Conservation (phyloP, 2,329 filamentous ascomycete species). For the Podosphaera fusca region DNA sequence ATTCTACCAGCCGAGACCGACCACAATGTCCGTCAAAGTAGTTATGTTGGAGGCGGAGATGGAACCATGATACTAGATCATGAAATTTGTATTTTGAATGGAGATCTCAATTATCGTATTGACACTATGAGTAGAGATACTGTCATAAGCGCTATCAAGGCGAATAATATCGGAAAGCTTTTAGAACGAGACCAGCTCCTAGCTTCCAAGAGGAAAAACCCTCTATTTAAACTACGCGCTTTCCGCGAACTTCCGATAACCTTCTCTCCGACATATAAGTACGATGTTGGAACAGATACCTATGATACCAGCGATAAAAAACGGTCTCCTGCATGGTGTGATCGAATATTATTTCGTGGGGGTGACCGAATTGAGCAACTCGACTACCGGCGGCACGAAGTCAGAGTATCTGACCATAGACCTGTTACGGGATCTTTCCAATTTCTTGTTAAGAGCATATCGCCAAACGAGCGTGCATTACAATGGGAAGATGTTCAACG, state of each 20-base stretch:
- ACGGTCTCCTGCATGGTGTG: slow-evolving; percentile 86
- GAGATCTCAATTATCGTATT: slow-evolving; percentile 94
- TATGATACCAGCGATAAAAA: slow-evolving; percentile 94
- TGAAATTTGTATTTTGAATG: slow-evolving; percentile 90
- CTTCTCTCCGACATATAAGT: slow-evolving; percentile 95
- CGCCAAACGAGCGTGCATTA: slow-evolving; percentile 36
- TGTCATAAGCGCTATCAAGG: slow-evolving; percentile 64
- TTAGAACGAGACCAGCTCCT: slow-evolving; percentile 86
- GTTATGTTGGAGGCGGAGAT: slow-evolving; percentile 77
- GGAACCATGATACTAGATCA: slow-evolving; percentile 89
- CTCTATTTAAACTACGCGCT: slow-evolving; percentile 64
- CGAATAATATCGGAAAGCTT: slow-evolving; percentile 61
- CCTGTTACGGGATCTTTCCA: slow-evolving; percentile 74
- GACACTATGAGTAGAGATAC: slow-evolving; percentile 90
- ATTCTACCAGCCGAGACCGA: slow-evolving; percentile 54
- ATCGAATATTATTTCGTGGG: slow-evolving; percentile 65
- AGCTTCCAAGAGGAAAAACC: slow-evolving; percentile 70
- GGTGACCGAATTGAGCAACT: slow-evolving; percentile 67
- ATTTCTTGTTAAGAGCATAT: slow-evolving; percentile 64
- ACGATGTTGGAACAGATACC: slow-evolving; percentile 81
- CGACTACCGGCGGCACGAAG: slow-evolving; percentile 74
- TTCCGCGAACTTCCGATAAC: slow-evolving; percentile 82
- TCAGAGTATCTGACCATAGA: slow-evolving; percentile 75
- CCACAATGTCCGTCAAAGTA: slow-evolving; percentile 43
- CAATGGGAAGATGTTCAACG: slow-evolving; percentile 54